These are phyloP conservation scores for Dovyalis caffra DNA, from an alignment of 345 rosid species.

Conservation along the genomic window DNA sequence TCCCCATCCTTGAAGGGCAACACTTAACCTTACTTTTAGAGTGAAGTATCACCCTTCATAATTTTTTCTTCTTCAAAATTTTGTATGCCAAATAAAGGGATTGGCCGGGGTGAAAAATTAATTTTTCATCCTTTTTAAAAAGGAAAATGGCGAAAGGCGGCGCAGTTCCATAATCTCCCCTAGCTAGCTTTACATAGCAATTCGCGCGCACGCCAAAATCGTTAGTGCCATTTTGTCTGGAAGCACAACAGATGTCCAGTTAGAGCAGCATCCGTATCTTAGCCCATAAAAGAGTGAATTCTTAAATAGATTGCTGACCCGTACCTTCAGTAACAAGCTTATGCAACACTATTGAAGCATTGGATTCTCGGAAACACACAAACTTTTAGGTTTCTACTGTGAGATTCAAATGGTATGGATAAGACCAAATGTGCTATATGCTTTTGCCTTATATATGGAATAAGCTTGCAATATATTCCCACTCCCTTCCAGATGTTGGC, in stretches of 20 bases:
- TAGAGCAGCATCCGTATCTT: not conserved
- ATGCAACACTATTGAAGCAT: constrained; percentile 23
- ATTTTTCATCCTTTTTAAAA: too few relatives aligned
- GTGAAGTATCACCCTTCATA: too few relatives aligned
- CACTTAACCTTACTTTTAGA: too few relatives aligned
- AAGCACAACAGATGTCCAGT: not conserved
- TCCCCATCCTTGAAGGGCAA: too few relatives aligned
- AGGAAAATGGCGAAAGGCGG: too few relatives aligned
- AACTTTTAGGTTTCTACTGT: constrained; percentile 16
- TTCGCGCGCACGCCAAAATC: too few relatives aligned
- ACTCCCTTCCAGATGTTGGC: not conserved
- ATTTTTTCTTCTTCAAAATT: too few relatives aligned
- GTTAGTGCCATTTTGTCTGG: too few relatives aligned
- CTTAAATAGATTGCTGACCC: not conserved
- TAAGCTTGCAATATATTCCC: constrained; percentile 33
- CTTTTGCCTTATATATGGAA: constrained; percentile 10
- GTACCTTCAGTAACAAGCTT: constrained; percentile 32
- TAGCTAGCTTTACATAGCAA: too few relatives aligned
- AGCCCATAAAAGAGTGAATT: constrained; percentile 1
- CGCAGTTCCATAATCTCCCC: too few relatives aligned
- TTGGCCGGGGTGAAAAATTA: too few relatives aligned
- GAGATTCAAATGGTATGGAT: constrained; percentile 35
- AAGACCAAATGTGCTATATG: constrained; percentile 41
- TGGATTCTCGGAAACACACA: constrained; percentile 33
- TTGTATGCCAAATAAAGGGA: too few relatives aligned